Percentiles rank a stretch among this genome's conserved stretches.
Conservation (phyloP, 2,329 filamentous ascomycete species). For the Pyricularia pennisetigena region DNA sequence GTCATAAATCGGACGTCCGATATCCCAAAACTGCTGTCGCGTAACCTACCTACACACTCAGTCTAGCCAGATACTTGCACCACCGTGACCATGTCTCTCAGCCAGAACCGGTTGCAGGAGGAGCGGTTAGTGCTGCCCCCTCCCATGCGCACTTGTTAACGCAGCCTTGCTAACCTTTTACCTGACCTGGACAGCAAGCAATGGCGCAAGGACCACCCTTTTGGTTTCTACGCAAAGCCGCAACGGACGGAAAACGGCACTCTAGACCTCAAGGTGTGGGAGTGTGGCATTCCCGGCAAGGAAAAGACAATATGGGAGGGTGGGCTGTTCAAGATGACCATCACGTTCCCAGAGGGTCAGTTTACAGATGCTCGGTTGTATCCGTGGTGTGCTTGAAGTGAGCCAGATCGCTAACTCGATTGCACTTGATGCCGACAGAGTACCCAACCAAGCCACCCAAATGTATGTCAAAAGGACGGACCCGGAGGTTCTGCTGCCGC, state of each 20-base stretch:
- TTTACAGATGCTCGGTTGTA: conserved; percentile 7
- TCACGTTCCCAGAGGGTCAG: conserved; percentile 87
- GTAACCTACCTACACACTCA: background rate
- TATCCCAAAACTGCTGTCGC: background rate
- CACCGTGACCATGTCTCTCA: conserved; percentile 61
- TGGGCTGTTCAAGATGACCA: conserved; percentile 90
- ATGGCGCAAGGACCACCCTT: conserved; percentile 94
- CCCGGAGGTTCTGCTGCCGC: background rate
- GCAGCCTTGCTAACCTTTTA: conserved; percentile 4
- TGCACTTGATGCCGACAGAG: conserved; percentile 41
- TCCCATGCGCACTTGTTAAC: background rate
- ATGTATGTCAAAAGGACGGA: conserved; percentile 51
- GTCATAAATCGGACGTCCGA: background rate
- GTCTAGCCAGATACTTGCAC: background rate
- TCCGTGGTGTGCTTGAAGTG: background rate
- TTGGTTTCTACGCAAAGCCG: conserved; percentile 93
- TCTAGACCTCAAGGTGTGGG: conserved; percentile 90
- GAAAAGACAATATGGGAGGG: conserved; percentile 97
- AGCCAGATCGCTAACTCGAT: background rate
- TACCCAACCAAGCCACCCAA: conserved; percentile 98
- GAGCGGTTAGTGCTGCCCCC: conserved; percentile 54
- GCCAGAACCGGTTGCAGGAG: conserved; percentile 77
- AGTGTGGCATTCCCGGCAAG: conserved; percentile 92
- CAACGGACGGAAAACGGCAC: conserved; percentile 68
- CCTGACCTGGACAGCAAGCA: conserved; percentile 59